Evolutionary conservation across 2,329 filamentous ascomycete genomes (phyloP), one percentile per base, ranked within the genome.

Genomic region (Periconia sp.): DNA sequence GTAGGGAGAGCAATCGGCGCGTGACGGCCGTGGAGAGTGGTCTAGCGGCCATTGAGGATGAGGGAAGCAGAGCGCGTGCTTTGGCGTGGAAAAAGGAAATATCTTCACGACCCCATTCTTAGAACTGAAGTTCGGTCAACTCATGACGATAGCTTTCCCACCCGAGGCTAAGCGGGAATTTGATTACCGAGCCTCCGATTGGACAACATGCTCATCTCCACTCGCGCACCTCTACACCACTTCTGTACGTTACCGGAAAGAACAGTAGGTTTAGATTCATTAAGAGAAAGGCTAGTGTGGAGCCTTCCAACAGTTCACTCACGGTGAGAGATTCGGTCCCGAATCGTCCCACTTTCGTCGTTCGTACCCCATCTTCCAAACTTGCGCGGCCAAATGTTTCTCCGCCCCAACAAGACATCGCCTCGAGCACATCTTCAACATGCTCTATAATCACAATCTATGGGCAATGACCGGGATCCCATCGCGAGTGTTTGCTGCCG

Each of bases 31-130:
- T 56, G 28, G 65, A 47, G 25, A 66, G 45, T 24, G 61, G 47
- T 51, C 58, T 59, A 46, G 65, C 58, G 25, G 65, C 61, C 66
- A 70, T 70, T 50, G 52, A 53, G 36, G 24, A 30, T 30, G 50
- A 32, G 36, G 43, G 48, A 46, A 35, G 32, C 33, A 19, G 26
- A 18, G 19, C 25, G 44, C 29, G 18, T 40, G 40, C 36, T 31
- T 22, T 16, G 35, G 36, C 25, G 37, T 28, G 31, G 46, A 36
- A 26, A 37, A 24, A 43, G 32, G 23, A 16, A 39, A 34, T 24
- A 44, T 40, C 39, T 50, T 48, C 37, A 43, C 23, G 30, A 42
- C 46, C 38, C 50, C 51, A 56, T 56, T 53, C 42, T 55, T 54
- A 47, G n/a, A n/a, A n/a, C n/a, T n/a, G n/a, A n/a, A 37, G 35